Percentiles rank a stretch among this genome's conserved stretches.
phyloP scores from a whole-genome alignment of 2,329 filamentous ascomycete species.

The Colletotrichum australisinense region DNA sequence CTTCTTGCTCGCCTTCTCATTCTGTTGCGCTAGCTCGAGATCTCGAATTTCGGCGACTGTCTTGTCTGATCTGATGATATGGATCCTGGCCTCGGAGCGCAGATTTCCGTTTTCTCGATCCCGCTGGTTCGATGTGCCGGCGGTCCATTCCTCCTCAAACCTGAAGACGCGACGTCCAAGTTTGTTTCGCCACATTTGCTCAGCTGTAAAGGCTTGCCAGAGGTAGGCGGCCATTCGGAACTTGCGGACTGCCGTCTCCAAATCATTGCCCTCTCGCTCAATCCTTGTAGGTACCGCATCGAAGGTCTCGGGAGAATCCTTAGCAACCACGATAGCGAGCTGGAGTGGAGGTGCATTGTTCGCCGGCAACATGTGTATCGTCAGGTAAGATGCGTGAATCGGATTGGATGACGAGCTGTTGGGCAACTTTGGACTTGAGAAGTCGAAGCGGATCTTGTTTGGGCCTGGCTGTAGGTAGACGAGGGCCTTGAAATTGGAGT shows the following conservation, averaged over 20 bases:
- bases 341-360: slow-evolving; percentile 86
- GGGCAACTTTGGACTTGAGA: slow-evolving; percentile 83
- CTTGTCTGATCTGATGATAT: slow-evolving; percentile 84
- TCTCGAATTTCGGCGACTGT: slow-evolving; percentile 87
- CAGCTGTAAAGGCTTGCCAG: slow-evolving; percentile 96
- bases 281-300: slow-evolving; percentile 82
- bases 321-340: slow-evolving; percentile 86
- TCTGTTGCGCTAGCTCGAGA: slow-evolving; percentile 82
- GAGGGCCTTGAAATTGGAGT: slow-evolving; percentile 91
- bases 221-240: slow-evolving; percentile 95
- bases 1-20: slow-evolving; percentile 74
- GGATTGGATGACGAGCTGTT: slow-evolving; percentile 74
- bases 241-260: slow-evolving; percentile 86
- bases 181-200: slow-evolving; percentile 93
- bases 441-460: slow-evolving; percentile 90
- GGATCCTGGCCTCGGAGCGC: slow-evolving; percentile 91
- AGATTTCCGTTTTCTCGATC: slow-evolving; percentile 79
- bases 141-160: slow-evolving; percentile 95
- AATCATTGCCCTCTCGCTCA: slow-evolving; percentile 82
- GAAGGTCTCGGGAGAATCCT: slow-evolving; percentile 87
- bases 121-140: slow-evolving; percentile 80
- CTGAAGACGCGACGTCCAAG: slow-evolving; percentile 88
- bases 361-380: slow-evolving; percentile 87
- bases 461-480: slow-evolving; percentile 92
- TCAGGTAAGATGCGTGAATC: slow-evolving; percentile 83